Percentiles rank a stretch among this genome's conserved stretches.
Conservation (phyloP, 495 filamentous ascomycete genomes). For the Xylaria curta region DNA sequence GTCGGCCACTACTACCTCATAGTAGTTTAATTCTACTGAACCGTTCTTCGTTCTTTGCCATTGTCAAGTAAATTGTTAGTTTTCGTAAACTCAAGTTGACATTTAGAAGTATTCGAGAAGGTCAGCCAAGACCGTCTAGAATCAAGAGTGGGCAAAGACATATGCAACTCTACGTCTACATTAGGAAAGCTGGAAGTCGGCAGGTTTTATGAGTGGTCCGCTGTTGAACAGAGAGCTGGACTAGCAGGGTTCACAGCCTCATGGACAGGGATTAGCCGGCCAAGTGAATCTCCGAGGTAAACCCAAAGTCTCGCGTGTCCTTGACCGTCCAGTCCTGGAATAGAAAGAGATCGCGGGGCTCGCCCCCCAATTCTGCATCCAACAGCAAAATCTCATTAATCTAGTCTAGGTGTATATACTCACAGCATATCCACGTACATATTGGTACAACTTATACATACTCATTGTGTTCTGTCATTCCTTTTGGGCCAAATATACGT, state of each 20-base stretch:
- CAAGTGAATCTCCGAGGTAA: slow-evolving; percentile 24
- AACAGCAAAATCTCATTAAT: neutral
- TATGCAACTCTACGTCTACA: neutral
- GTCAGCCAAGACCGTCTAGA: neutral
- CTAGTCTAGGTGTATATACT: slow-evolving; percentile 5
- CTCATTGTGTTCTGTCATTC: neutral
- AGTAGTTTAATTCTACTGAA: neutral
- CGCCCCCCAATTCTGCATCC: neutral
- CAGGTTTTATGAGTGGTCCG: slow-evolving; percentile 1
- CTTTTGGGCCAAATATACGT: neutral
- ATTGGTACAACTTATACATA: neutral
- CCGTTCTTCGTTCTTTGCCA: neutral
- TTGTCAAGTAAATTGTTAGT: neutral
- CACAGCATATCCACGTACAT: slow-evolving; percentile 14
- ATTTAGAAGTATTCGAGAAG: neutral
- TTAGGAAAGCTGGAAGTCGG: neutral
- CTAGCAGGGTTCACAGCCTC: slow-evolving; percentile 29
- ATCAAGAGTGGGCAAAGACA: neutral
- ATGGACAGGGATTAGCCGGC: slow-evolving; percentile 4
- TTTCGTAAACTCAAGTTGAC: neutral
- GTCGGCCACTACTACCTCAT: neutral
- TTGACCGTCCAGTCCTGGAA: neutral
- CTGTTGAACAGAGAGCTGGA: slow-evolving; percentile 2
- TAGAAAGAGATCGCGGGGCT: slow-evolving; percentile 9
- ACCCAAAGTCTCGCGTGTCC: neutral